Conservation (phyloP, 441 rosid genomes). For the Brassica hybrid region DNA sequence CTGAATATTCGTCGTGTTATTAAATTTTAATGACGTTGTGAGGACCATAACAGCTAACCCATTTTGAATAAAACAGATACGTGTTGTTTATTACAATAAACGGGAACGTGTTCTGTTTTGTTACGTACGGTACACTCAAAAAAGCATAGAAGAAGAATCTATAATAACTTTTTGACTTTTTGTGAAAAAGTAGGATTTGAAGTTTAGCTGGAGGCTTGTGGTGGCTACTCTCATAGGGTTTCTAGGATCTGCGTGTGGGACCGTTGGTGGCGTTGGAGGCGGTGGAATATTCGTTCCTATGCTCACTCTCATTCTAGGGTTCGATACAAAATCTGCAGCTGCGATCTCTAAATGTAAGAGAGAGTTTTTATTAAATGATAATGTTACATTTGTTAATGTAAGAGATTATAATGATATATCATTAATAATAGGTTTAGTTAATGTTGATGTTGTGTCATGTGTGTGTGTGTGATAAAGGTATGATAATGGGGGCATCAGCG, state of each 20-base stretch:
- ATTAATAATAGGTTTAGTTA: neutral
- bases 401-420: too few relatives aligned
- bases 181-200: conserved; percentile 59
- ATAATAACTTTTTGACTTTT: too few relatives aligned
- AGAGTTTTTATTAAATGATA: too few relatives aligned
- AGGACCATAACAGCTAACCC: neutral
- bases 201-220: conserved; percentile 70
- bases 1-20: neutral
- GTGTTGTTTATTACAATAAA: neutral
- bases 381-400: too few relatives aligned
- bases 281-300: conserved; percentile 98
- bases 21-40: neutral
- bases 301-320: conserved; percentile 91
- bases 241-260: conserved; percentile 91
- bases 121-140: conserved; percentile 23
- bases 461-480: conserved; percentile 39
- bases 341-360: conserved; percentile 89
- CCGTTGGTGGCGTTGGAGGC: conserved; percentile 97
- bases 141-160: conserved; percentile 21
- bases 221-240: conserved; percentile 81
- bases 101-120: neutral
- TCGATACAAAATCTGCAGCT: conserved; percentile 96
- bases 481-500: conserved; percentile 97
- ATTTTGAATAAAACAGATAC: neutral
- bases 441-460: neutral